Evolutionary conservation across 176 grass and related monocot genomes (phyloP), one percentile per base, ranked within the genome.

Genomic region (Oryza australiensis): DNA sequence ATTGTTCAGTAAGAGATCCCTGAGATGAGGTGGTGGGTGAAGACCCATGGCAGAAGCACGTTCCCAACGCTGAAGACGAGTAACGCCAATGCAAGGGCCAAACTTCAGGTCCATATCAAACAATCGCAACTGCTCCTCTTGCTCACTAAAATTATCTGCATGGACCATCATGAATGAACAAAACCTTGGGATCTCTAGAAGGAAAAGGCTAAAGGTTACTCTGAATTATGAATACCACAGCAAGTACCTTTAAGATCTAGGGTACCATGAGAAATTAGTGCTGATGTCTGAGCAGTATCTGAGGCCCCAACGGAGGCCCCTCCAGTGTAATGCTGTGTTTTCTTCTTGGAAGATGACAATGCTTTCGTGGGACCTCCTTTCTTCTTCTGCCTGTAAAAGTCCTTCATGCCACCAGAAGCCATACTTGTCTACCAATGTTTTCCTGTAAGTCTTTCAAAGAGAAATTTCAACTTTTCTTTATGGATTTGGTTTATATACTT

Each of bases 81-180:
- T 83, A 29, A 92, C 68, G 22, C 90, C 90, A 22, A 92, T 79
- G 75, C 90, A 92, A 0, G 90, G 90, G 13, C 90, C 90, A 29
- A 88, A 92, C n/a, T 88, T 92, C 83, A 76, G 71, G 78, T 92
- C 70, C 83, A 88, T 48, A 65, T 92, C 90, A 68, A 92, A 92
- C 66, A 83, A 83, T 15, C 83, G 38, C 32, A 92, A 48, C 64
- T 85, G 78, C 79, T 92, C 90, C 83, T 92, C 90, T 74, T 83
- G 73, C 43, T 79, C 83, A 46, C 79, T 43, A 35, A 86, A 88
- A 64, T 86, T 70, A 46, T 86, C 90, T 92, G 79, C 49, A 37
- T 28, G 29, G 48, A 3, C 27, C 63, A 62, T 18, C 77, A 79
- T 1, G 7, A 51, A 35, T 18, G 51, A 23, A 48, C 68, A 13